phyloP scores from a whole-genome alignment of 148 eudicot species.

The Cornus suecica region DNA sequence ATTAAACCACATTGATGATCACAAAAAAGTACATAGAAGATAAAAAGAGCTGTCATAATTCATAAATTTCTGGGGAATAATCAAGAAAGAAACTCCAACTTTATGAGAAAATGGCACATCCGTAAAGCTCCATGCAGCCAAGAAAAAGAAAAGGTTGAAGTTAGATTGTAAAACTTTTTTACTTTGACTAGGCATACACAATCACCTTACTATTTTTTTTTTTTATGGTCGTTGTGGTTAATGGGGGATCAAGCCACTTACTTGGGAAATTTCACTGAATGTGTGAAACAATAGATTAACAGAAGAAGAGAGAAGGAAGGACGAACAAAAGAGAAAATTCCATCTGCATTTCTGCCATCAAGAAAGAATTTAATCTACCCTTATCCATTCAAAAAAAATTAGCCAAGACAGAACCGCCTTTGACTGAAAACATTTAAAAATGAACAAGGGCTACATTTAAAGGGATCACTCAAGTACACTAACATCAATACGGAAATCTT shows the following conservation, averaged over 20 bases:
- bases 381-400: conserved; percentile 1
- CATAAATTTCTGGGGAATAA: neutral
- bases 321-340: neutral
- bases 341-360: neutral
- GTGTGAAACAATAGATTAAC: no score
- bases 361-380: neutral
- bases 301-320: neutral
- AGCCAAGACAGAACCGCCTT: neutral
- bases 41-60: neutral
- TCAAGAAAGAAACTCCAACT: neutral
- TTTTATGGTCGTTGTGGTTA: no score
- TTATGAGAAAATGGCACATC: no score
- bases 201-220: no score
- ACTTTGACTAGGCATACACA: no score
- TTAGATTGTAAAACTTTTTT: no score
- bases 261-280: no score
- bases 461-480: neutral
- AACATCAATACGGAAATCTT: neutral
- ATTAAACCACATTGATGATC: neutral
- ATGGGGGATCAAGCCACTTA: no score
- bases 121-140: neutral
- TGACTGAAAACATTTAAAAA: neutral
- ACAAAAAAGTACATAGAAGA: neutral
- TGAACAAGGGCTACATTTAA: neutral
- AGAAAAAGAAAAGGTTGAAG: no score